These are phyloP conservation scores for Plasmodium yoelii DNA, from an alignment of 169 alveolate genomes.

Conservation along the genomic window DNA sequence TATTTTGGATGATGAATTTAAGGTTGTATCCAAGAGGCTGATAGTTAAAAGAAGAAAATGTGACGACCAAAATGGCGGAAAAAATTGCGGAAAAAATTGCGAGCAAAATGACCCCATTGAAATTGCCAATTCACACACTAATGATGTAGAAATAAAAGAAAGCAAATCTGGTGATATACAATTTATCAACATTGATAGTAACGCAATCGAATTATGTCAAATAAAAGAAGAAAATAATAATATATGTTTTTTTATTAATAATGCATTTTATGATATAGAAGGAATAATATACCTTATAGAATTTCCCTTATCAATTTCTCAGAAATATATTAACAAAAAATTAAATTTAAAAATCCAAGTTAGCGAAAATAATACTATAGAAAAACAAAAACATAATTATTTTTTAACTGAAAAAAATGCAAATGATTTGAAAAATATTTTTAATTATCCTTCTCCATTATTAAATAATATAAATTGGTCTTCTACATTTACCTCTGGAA, in stretches of 20 bases:
- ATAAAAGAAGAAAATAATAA: neutral
- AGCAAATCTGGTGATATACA: neutral
- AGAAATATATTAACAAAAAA: constrained; percentile 27
- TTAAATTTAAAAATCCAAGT: constrained; percentile 27
- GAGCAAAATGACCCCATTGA: neutral
- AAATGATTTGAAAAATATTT: constrained; percentile 33
- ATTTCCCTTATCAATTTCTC: constrained; percentile 36
- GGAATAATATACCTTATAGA: constrained; percentile 35
- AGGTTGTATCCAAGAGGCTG: constrained; percentile 2
- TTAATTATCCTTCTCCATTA: constrained; percentile 29
- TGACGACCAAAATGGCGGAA: no score
- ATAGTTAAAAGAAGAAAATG: constrained; percentile 16
- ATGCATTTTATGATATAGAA: constrained; percentile 3
- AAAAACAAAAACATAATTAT: neutral
- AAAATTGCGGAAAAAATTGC: no score
- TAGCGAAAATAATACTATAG: constrained; percentile 3
- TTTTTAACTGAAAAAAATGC: constrained; percentile 35
- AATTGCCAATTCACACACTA: neutral
- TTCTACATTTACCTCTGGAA: constrained; percentile 37
- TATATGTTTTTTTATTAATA: neutral
- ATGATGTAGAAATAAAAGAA: neutral
- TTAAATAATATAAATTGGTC: constrained; percentile 55
- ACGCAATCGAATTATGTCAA: neutral
- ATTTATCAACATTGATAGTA: neutral
- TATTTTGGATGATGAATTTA: constrained; percentile 18